Evolutionary conservation across 768 basidiomycete species (phyloP).

Genomic region (Phylloporus sp.): DNA sequence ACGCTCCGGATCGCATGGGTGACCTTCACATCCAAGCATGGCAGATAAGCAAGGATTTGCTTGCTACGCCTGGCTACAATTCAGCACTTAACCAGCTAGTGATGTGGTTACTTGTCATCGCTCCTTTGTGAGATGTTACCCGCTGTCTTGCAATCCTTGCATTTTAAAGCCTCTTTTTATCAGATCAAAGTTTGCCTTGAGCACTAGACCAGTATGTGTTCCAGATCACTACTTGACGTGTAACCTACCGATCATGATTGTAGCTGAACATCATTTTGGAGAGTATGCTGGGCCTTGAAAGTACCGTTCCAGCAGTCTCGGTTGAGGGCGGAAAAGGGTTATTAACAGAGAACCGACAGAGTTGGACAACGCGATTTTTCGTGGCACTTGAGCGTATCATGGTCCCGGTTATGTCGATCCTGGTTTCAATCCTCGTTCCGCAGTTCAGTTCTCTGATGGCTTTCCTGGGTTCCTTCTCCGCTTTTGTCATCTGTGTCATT

Average conservation of each 20-base stretch:
- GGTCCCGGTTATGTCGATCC: constrained; percentile 57
- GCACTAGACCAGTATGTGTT: constrained; percentile 66
- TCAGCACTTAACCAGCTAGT: constrained; percentile 64
- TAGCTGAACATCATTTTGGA: constrained; percentile 83
- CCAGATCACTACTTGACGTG: not conserved
- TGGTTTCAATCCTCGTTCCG: constrained; percentile 71
- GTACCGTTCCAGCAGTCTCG: constrained; percentile 5
- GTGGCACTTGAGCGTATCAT: constrained; percentile 52
- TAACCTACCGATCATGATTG: not conserved
- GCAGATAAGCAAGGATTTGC: constrained; percentile 80
- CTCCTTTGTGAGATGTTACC: constrained; percentile 53
- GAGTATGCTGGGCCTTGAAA: constrained; percentile 67
- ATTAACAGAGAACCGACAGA: constrained; percentile 6
- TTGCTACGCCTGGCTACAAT: constrained; percentile 71
- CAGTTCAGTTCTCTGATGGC: constrained; percentile 84
- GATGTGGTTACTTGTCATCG: constrained; percentile 83
- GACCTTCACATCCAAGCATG: not conserved
- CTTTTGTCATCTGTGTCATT: constrained; percentile 71
- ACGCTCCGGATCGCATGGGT: not conserved
- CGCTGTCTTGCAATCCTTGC: not conserved
- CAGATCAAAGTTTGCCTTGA: constrained; percentile 86
- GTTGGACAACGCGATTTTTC: constrained; percentile 36
- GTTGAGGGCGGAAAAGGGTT: constrained; percentile 27
- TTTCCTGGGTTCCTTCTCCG: constrained; percentile 86
- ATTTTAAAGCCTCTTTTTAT: constrained; percentile 14